Evolutionary conservation across 2,329 filamentous ascomycete species (phyloP).

Genomic region (Podosphaera fusca): DNA sequence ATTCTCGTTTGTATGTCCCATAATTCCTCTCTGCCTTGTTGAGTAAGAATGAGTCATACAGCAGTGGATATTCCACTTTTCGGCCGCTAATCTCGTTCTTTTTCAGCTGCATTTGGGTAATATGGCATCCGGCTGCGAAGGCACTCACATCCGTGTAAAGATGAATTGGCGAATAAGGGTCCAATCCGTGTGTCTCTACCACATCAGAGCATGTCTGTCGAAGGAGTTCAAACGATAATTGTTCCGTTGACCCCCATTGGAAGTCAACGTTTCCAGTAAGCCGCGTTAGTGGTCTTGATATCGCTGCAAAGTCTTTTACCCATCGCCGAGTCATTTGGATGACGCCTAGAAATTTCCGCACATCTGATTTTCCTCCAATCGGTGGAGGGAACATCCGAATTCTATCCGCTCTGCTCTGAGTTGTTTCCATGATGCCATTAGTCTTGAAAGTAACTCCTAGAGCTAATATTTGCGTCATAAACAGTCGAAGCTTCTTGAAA

Average conservation of each 20-base stretch:
- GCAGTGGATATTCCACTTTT: too few species aligned
- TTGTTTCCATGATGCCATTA: neutral
- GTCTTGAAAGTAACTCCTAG: neutral
- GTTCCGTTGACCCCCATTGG: neutral
- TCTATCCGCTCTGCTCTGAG: neutral
- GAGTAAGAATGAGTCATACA: too few species aligned
- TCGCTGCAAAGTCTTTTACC: neutral
- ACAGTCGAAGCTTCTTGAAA: neutral
- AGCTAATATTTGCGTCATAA: neutral
- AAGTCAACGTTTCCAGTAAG: neutral
- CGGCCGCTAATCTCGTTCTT: too few species aligned
- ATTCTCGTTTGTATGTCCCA: too few species aligned
- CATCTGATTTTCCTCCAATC: neutral
- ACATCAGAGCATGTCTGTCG: neutral
- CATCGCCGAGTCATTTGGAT: neutral
- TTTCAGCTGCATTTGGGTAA: too few species aligned
- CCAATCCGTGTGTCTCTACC: neutral
- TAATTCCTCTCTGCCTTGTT: too few species aligned
- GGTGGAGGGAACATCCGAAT: neutral
- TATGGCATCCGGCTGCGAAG: too few species aligned
- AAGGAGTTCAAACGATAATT: neutral
- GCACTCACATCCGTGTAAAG: too few species aligned
- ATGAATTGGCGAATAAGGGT: neutral
- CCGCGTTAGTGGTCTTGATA: neutral
- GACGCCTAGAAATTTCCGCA: neutral